Percentiles rank a stretch among this genome's conserved stretches.
These are phyloP conservation scores for Sporothrix luriei DNA, from an alignment of 2,329 filamentous ascomycete genomes.

Conservation along the genomic window DNA sequence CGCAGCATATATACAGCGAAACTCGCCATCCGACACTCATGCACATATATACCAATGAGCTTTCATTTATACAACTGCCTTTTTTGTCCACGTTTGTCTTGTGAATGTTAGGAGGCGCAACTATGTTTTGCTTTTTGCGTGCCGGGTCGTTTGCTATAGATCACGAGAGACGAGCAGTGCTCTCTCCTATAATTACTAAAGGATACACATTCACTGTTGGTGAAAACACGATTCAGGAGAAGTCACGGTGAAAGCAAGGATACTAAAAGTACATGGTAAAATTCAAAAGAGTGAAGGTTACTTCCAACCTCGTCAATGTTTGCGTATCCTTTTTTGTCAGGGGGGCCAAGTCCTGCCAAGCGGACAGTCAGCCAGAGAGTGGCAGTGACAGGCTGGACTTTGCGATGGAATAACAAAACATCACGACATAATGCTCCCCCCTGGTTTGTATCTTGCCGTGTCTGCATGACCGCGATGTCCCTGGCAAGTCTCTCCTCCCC, in stretches of 20 bases:
- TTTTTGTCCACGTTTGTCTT: not conserved
- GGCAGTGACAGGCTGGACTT: not conserved
- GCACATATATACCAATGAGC: slow-evolving; percentile 24
- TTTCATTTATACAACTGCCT: not conserved
- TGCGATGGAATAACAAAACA: not conserved
- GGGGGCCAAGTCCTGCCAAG: not conserved
- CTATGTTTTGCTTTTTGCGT: not conserved
- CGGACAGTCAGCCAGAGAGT: not conserved
- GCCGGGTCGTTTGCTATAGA: not conserved
- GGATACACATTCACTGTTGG: no score
- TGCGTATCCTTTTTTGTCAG: not conserved
- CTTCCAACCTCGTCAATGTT: not conserved
- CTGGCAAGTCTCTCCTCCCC: not conserved
- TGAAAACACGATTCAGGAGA: not conserved
- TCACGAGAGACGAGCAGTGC: not conserved
- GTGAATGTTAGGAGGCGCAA: not conserved
- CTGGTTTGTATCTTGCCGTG: not conserved
- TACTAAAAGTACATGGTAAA: not conserved
- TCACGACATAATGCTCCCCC: not conserved
- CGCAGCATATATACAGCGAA: not conserved
- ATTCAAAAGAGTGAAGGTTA: no score
- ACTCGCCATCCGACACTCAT: no score
- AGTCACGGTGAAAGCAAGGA: no score
- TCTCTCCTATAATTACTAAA: not conserved
- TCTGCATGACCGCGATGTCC: no score